These are phyloP conservation scores for Aspergillus eucalypticola DNA, from an alignment of 2,329 filamentous ascomycete genomes.

Conservation along the genomic window DNA sequence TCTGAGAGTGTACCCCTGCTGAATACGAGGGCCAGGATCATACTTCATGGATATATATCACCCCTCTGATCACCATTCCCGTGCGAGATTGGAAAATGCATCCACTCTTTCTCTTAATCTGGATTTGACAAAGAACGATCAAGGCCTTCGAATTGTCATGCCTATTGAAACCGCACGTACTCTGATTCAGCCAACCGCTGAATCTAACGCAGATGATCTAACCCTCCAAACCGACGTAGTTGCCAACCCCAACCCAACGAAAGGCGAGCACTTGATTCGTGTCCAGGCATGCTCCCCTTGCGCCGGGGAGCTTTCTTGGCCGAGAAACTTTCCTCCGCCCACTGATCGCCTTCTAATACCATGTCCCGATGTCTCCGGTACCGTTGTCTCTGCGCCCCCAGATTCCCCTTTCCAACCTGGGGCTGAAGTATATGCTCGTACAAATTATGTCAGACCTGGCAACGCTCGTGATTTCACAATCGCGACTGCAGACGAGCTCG, in stretches of 20 bases:
- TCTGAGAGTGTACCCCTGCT: too few relatives aligned
- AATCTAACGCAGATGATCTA: slow-evolving; percentile 2
- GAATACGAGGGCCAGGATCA: neutral
- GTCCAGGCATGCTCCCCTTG: slow-evolving; percentile 43
- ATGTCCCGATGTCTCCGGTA: slow-evolving; percentile 47
- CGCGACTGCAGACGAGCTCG: slow-evolving; percentile 39
- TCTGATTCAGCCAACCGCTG: slow-evolving; percentile 13
- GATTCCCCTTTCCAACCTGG: slow-evolving; percentile 42
- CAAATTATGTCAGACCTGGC: slow-evolving; percentile 38
- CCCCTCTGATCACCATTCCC: neutral
- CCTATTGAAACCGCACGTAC: slow-evolving; percentile 12
- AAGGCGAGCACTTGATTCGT: slow-evolving; percentile 42
- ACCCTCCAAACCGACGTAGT: slow-evolving; percentile 11
- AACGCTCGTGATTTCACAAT: slow-evolving; percentile 42
- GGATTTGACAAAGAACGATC: neutral
- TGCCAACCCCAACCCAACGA: slow-evolving; percentile 25
- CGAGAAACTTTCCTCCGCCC: slow-evolving; percentile 30
- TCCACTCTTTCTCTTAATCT: neutral
- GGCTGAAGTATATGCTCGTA: slow-evolving; percentile 42
- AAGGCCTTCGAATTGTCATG: neutral
- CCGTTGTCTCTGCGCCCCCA: slow-evolving; percentile 37
- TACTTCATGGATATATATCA: neutral
- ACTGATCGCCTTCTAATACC: slow-evolving; percentile 36
- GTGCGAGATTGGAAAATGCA: neutral
- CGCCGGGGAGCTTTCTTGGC: slow-evolving; percentile 48